Conservation (phyloP, 192 early-diverging fungal genomes). For the Podochytrium sp. region DNA sequence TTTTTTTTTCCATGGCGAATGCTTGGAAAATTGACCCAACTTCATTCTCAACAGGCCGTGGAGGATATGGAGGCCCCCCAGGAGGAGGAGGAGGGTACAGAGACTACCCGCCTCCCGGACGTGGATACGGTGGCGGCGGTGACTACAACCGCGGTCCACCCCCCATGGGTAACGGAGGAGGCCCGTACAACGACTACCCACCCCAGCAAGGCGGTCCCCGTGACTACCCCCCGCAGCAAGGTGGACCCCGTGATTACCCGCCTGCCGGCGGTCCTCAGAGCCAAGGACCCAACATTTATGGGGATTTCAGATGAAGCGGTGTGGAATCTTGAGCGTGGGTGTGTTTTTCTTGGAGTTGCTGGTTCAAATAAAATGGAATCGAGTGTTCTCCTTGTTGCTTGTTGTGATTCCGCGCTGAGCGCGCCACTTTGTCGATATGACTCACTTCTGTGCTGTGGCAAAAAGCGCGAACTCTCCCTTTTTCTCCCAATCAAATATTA, state of each 20-base stretch:
- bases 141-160: conserved; percentile 12
- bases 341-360: too few relatives aligned
- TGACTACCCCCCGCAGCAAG: not conserved
- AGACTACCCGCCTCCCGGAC: not conserved
- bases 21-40: not conserved
- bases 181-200: not conserved
- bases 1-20: not conserved
- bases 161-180: not conserved
- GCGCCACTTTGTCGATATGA: too few relatives aligned
- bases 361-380: too few relatives aligned
- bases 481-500: too few relatives aligned
- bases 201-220: not conserved
- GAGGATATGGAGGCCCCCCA: conserved; percentile 21
- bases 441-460: too few relatives aligned
- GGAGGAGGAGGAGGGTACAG: conserved; percentile 18
- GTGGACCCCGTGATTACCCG: conserved; percentile 1
- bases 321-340: too few relatives aligned
- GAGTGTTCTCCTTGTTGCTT: too few relatives aligned
- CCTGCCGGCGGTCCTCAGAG: not conserved
- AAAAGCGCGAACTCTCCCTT: too few relatives aligned
- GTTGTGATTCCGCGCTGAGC: too few relatives aligned
- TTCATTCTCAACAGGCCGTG: conserved; percentile 14
- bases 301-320: conserved; percentile 24
- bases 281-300: conserved; percentile 7
- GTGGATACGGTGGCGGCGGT: not conserved